phyloP scores from a whole-genome alignment of 2,329 filamentous ascomycete genomes.

The Venturia oleaginea region DNA sequence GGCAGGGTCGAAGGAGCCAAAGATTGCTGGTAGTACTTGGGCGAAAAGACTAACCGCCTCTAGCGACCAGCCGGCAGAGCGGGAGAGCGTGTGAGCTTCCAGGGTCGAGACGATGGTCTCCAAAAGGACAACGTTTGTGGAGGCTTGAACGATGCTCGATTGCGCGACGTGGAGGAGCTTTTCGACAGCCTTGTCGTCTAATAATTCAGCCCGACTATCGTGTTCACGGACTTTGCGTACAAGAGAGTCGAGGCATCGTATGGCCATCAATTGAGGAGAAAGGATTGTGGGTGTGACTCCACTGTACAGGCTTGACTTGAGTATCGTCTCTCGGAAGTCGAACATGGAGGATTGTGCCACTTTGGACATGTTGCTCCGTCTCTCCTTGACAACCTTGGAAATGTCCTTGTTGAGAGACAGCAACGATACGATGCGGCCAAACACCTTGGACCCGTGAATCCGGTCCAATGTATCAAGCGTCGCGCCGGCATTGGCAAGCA shows the following conservation, averaged over 20 bases:
- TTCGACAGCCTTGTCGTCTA: constrained; percentile 26
- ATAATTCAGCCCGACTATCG: constrained; percentile 40
- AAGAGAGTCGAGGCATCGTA: constrained; percentile 55
- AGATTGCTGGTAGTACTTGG: constrained; percentile 31
- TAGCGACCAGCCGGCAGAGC: constrained; percentile 31
- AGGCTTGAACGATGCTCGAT: constrained; percentile 4
- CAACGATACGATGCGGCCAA: constrained; percentile 47
- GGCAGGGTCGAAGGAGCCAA: constrained; percentile 19
- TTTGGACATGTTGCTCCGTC: constrained; percentile 60
- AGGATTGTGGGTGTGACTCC: constrained; percentile 41
- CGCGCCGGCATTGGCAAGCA: constrained; percentile 52
- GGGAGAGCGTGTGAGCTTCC: constrained; percentile 40
- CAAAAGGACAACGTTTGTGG: constrained; percentile 24
- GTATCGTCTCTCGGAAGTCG: constrained; percentile 45
- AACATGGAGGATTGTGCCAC: constrained; percentile 49
- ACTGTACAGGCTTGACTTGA: constrained; percentile 52
- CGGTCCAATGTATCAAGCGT: constrained; percentile 52
- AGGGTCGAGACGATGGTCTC: constrained; percentile 41
- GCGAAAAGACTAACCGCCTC: constrained; percentile 46
- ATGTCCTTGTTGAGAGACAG: constrained; percentile 49
- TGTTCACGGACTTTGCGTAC: constrained; percentile 42
- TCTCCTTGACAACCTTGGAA: constrained; percentile 51
- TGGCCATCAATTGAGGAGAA: constrained; percentile 53
- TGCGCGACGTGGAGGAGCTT: constrained; percentile 35
- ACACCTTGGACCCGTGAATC: constrained; percentile 46